Evolutionary conservation across 2,329 filamentous ascomycete species (phyloP).

Genomic region (Cytospora chrysosperma): DNA sequence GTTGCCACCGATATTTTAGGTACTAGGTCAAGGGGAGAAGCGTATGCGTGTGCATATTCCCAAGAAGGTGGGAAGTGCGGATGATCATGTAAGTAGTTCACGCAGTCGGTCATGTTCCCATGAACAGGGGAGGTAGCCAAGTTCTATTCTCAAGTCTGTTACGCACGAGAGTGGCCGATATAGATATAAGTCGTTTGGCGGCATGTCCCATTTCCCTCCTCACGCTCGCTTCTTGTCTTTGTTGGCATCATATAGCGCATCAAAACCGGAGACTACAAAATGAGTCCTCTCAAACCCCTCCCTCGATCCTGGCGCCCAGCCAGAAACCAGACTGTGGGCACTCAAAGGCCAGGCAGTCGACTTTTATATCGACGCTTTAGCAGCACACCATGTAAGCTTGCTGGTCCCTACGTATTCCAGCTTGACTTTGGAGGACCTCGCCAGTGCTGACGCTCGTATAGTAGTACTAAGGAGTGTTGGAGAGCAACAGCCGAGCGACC

Average conservation of each 20-base stretch:
- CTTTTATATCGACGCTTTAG: conserved; percentile 16
- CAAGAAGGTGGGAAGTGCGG: neutral
- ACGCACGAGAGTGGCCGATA: conserved; percentile 2
- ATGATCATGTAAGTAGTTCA: neutral
- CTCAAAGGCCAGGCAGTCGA: conserved; percentile 7
- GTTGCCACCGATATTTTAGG: neutral
- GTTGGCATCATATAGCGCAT: too few relatives aligned
- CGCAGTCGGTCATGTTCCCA: neutral
- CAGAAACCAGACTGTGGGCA: conserved; percentile 6
- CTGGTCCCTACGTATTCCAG: neutral
- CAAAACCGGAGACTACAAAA: too few relatives aligned
- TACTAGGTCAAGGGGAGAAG: neutral
- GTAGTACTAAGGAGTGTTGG: conserved; percentile 2
- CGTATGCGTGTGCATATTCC: neutral
- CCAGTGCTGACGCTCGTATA: neutral
- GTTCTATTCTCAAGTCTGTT: neutral
- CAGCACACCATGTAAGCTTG: conserved; percentile 15
- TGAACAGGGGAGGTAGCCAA: conserved; percentile 2
- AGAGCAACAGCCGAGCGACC: neutral
- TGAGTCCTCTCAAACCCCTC: conserved; percentile 9
- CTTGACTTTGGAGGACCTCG: neutral
- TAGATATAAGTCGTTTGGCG: conserved; percentile 8
- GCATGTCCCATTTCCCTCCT: neutral
- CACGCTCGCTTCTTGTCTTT: neutral
- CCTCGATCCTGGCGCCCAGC: conserved; percentile 5